These are phyloP conservation scores for Xylariaceae sp. DNA, from an alignment of 2,329 filamentous ascomycete species.

Conservation along the genomic window DNA sequence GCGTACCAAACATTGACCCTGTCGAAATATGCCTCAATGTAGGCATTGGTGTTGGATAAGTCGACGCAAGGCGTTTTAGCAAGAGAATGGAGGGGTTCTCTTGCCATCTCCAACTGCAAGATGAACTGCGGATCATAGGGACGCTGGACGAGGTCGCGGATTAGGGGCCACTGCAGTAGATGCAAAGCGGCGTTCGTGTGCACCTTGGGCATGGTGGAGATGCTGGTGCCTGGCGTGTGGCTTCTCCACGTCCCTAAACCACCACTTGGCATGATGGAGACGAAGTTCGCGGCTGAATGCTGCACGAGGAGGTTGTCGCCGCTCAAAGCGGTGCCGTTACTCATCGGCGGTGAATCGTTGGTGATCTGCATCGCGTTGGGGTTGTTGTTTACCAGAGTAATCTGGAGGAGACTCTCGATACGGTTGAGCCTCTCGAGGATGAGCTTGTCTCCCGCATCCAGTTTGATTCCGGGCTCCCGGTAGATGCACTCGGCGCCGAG, in stretches of 20 bases:
- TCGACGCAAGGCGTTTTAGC: conserved; percentile 63
- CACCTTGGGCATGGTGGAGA: conserved; percentile 79
- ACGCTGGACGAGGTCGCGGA: conserved; percentile 68
- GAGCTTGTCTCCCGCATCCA: conserved; percentile 80
- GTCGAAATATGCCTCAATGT: conserved; percentile 75
- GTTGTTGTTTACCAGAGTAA: conserved; percentile 51
- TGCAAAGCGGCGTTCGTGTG: conserved; percentile 78
- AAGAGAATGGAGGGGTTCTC: conserved; percentile 65
- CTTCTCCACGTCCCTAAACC: conserved; percentile 69
- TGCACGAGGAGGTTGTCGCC: conserved; percentile 51
- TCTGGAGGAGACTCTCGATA: conserved; percentile 74
- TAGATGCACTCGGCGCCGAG: conserved; percentile 79
- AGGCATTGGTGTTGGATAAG: conserved; percentile 66
- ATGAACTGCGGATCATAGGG: conserved; percentile 78
- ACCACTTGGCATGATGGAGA: conserved; percentile 53
- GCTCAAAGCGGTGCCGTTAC: conserved; percentile 57
- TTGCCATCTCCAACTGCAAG: conserved; percentile 73
- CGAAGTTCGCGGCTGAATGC: conserved; percentile 41
- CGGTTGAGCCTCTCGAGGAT: conserved; percentile 73
- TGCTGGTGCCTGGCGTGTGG: conserved; percentile 52
- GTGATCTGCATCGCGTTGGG: conserved; percentile 50
- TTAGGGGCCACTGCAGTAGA: conserved; percentile 74
- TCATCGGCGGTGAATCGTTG: conserved; percentile 59
- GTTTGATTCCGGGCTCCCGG: conserved; percentile 78
- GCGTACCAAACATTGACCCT: conserved; percentile 82